A percentile compares a stretch with the other conserved stretches of the same genome.
phyloP scores from a whole-genome alignment of 495 filamentous ascomycete genomes.

The Aspergillus olivimuriae region DNA sequence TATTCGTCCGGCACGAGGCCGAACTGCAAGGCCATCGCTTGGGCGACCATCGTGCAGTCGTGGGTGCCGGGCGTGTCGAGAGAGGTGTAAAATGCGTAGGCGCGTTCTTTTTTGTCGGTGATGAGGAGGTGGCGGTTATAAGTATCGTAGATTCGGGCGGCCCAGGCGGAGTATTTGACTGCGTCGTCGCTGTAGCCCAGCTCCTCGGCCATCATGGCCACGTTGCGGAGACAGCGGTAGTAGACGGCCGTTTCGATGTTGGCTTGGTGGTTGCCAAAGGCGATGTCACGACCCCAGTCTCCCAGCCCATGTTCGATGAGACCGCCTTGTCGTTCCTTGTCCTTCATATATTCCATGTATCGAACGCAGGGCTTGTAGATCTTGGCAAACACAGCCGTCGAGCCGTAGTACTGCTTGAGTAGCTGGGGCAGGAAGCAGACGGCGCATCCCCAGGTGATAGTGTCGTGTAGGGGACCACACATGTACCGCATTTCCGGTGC shows the following conservation, averaged over 20 bases:
- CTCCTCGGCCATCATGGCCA: slow-evolving; percentile 22
- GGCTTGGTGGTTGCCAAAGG: slow-evolving; percentile 25
- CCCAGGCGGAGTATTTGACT: slow-evolving; percentile 13
- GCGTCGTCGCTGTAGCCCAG: slow-evolving; percentile 16
- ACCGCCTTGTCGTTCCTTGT: slow-evolving; percentile 21
- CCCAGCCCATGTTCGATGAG: slow-evolving; percentile 24
- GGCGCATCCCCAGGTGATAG: slow-evolving; percentile 26
- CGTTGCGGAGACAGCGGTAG: slow-evolving; percentile 20
- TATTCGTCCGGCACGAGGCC: slow-evolving; percentile 13
- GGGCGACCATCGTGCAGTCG: slow-evolving; percentile 18
- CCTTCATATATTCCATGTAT: slow-evolving; percentile 27
- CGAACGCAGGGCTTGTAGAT: slow-evolving; percentile 17
- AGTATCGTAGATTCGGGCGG: slow-evolving; percentile 13
- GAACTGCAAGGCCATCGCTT: slow-evolving; percentile 24
- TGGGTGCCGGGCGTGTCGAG: slow-evolving; percentile 15
- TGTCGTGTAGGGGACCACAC: slow-evolving; percentile 27
- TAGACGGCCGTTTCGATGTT: slow-evolving; percentile 28
- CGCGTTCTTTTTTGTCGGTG: slow-evolving; percentile 10
- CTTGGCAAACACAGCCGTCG: slow-evolving; percentile 17
- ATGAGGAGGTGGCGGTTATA: slow-evolving; percentile 24
- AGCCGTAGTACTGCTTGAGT: slow-evolving; percentile 19
- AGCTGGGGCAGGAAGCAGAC: slow-evolving; percentile 22
- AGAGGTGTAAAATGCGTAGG: slow-evolving; percentile 21
- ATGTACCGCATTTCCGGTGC: slow-evolving; percentile 26
- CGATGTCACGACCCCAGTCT: slow-evolving; percentile 25